Base-by-base conservation (phyloP, 805 yeast species). In the Candida boidinii region DNA sequence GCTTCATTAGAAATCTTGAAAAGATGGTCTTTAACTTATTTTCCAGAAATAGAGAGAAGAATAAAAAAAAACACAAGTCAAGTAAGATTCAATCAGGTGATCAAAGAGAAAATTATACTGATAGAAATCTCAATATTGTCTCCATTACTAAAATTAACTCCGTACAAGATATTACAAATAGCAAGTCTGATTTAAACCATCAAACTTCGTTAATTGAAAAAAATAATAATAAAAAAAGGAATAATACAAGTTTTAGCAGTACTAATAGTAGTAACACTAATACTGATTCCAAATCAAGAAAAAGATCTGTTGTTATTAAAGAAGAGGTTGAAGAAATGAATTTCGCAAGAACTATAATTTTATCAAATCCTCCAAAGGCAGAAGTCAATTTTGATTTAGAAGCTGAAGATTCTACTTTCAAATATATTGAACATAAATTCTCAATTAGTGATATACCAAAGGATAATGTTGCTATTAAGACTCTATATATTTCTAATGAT, bases 401-500 rank as follows among this genome's bases (percentile, higher is more conserved):
- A 6, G 35, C 42, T 7, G 32, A 40, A 19, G 35, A 36, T 5
- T 29, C 48, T 10, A 44, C 51, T 23, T 44, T 46, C 38, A 33
- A 42, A 27, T 6, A 35, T 8, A 18, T 25, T 5, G 26, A 22
- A 5, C 27, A 25, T n/a, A 21, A 32, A 13, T 20, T 42, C 22
- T 29, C 34, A 10, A n/a, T 27, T 4, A 28, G 16, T 9, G 23
- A 23, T 7, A 30, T 42, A 18, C 7, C 23, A 21, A 21, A n/a
- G 3, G 31, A 29, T 28, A 28, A 71, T 30, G 33, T 74, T 10
- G 47, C 68, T 11, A 52, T 72, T n/a, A 66, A 73, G 47, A 47
- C 60, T 2, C 41, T 66, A 27, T 66, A 62, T 38, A 39, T 74
- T 8, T 71, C 80, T 17, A 70, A 75, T 42, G 81, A 76, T 46